These are phyloP conservation scores for Biancaea sappan DNA, from an alignment of 306 rosid species.

Conservation along the genomic window DNA sequence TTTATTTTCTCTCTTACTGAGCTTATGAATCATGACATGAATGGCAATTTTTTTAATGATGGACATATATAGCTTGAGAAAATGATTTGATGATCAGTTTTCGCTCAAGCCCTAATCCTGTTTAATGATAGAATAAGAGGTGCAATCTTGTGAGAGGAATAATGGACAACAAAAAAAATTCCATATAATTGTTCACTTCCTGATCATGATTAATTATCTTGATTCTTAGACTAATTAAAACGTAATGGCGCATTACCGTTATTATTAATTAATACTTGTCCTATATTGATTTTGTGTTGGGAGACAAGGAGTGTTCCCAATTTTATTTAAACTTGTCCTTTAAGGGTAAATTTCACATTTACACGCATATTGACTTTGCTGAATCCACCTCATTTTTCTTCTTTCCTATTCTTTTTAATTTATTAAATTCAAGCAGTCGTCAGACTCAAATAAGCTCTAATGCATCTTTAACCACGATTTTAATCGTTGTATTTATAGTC, in stretches of 20 bases:
- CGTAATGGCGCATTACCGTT: slow-evolving; percentile 17
- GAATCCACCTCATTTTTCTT: too few relatives aligned
- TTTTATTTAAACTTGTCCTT: background rate
- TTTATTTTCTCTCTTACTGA: background rate
- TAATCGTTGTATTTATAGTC: too few relatives aligned
- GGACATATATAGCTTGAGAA: background rate
- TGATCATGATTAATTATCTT: background rate
- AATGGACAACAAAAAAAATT: background rate
- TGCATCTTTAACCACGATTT: too few relatives aligned
- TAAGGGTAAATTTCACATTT: background rate
- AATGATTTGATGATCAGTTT: background rate
- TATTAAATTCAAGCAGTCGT: too few relatives aligned
- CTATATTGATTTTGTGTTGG: background rate
- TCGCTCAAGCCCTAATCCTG: background rate
- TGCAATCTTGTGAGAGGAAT: background rate
- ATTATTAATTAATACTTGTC: background rate
- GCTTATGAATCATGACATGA: background rate
- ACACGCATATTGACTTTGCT: background rate
- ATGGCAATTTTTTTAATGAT: background rate
- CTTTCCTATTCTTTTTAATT: too few relatives aligned
- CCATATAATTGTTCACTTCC: background rate
- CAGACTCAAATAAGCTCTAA: too few relatives aligned
- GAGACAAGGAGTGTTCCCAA: background rate
- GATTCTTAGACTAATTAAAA: background rate
- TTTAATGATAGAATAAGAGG: background rate